phyloP scores from a whole-genome alignment of 371 early-diverging fungal genomes.

The Haplosporangium sp. region DNA sequence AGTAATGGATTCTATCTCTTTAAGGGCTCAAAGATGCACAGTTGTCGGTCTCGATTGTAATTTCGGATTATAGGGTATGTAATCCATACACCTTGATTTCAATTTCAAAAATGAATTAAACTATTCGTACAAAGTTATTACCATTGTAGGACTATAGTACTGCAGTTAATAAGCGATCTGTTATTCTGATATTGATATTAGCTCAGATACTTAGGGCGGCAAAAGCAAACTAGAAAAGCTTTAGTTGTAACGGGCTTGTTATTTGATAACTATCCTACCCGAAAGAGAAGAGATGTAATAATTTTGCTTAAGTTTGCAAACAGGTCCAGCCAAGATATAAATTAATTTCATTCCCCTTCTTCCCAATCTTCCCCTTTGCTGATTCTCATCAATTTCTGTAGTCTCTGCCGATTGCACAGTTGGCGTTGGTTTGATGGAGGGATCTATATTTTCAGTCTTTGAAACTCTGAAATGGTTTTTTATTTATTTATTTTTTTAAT shows the following conservation, averaged over 20 bases:
- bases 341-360: slow-evolving; percentile 6
- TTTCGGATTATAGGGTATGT: too few species aligned
- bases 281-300: too few species aligned
- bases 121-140: too few species aligned
- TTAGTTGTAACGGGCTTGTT: too few species aligned
- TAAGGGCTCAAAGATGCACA: too few species aligned
- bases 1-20: too few species aligned
- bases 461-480: background rate
- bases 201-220: background rate
- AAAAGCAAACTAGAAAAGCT: background rate
- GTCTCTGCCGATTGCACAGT: background rate
- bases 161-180: too few species aligned
- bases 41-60: too few species aligned
- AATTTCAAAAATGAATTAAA: too few species aligned
- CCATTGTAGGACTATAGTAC: too few species aligned
- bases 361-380: background rate
- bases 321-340: slow-evolving; percentile 33
- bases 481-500: background rate
- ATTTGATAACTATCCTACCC: background rate
- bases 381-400: background rate
- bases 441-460: background rate
- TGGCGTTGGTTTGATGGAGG: background rate
- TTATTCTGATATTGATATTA: background rate
- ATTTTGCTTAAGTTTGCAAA: slow-evolving; percentile 11
- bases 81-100: too few species aligned